Percentiles rank a stretch among this genome's conserved stretches.
Evolutionary conservation across 208 protist genomes (phyloP).

Genomic region (Wallacemonas rigidus): DNA sequence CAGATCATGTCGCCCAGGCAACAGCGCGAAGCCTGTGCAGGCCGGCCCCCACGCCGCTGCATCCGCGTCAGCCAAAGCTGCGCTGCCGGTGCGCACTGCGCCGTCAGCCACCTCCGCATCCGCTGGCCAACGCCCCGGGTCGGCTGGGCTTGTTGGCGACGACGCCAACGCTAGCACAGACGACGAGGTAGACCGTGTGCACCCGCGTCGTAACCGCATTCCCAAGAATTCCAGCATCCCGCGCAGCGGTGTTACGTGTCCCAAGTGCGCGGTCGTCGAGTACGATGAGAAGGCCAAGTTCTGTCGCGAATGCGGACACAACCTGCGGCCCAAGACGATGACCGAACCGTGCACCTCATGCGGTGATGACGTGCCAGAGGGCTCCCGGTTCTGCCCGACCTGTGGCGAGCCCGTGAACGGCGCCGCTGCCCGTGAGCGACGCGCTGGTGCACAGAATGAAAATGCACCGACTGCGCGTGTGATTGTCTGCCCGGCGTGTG

Average conservation of each 20-base stretch:
- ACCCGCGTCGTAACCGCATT: constrained; percentile 48
- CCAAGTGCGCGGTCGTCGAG: constrained; percentile 68
- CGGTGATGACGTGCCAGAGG: constrained; percentile 64
- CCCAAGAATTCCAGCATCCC: constrained; percentile 36
- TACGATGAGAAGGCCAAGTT: constrained; percentile 80
- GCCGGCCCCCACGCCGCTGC: background rate
- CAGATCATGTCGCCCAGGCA: constrained; percentile 84
- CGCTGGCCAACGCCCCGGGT: background rate
- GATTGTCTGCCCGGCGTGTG: constrained; percentile 62
- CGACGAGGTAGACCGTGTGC: constrained; percentile 20
- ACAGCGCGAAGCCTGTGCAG: constrained; percentile 39
- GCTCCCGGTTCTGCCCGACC: constrained; percentile 81
- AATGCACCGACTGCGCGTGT: constrained; percentile 53
- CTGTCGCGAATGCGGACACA: constrained; percentile 79
- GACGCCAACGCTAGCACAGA: background rate
- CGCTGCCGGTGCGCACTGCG: background rate
- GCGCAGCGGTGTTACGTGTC: constrained; percentile 48
- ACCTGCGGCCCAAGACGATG: constrained; percentile 37
- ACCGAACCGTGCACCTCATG: constrained; percentile 61
- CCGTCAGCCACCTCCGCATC: background rate
- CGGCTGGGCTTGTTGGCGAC: constrained; percentile 1
- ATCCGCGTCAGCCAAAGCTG: background rate
- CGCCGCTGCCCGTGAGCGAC: constrained; percentile 41
- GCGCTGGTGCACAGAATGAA: constrained; percentile 43
- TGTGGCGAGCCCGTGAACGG: constrained; percentile 74